Conservation (phyloP, 108 stramenopile genomes). For the Cyclotella choctawhatcheeana region DNA sequence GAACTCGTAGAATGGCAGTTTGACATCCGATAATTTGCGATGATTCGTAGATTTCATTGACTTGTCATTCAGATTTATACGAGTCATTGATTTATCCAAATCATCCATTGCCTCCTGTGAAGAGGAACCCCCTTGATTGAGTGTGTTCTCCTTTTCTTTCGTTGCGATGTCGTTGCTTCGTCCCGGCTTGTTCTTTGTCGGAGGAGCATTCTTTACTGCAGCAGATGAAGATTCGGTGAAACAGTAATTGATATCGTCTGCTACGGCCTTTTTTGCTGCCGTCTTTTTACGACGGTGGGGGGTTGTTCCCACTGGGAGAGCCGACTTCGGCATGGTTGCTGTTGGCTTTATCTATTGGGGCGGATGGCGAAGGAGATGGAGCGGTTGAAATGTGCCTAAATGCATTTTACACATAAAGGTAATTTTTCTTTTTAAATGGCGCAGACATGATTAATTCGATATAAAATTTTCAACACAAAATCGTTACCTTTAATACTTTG, state of each 20-base stretch:
- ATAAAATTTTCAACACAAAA: no score
- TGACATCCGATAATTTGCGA: background rate
- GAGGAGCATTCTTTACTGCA: background rate
- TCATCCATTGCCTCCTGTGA: background rate
- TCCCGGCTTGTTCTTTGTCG: background rate
- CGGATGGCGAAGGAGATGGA: no score
- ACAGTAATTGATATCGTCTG: background rate
- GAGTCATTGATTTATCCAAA: background rate
- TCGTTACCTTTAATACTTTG: no score
- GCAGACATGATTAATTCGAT: no score
- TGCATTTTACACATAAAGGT: no score
- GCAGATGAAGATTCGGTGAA: background rate
- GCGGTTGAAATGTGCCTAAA: no score
- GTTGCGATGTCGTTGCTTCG: background rate
- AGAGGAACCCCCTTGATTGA: background rate
- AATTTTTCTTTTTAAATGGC: no score
- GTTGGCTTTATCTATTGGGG: no score
- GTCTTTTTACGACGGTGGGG: constrained; percentile 5
- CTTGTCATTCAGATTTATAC: background rate
- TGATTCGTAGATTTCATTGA: background rate
- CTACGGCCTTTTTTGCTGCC: background rate
- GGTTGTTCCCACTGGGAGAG: background rate
- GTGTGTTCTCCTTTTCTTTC: constrained; percentile 7
- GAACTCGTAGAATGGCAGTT: background rate
- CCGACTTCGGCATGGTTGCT: constrained; percentile 5